Conservation (phyloP, 805 yeast genomes). For the Cyberlindnera subsufficiens region DNA sequence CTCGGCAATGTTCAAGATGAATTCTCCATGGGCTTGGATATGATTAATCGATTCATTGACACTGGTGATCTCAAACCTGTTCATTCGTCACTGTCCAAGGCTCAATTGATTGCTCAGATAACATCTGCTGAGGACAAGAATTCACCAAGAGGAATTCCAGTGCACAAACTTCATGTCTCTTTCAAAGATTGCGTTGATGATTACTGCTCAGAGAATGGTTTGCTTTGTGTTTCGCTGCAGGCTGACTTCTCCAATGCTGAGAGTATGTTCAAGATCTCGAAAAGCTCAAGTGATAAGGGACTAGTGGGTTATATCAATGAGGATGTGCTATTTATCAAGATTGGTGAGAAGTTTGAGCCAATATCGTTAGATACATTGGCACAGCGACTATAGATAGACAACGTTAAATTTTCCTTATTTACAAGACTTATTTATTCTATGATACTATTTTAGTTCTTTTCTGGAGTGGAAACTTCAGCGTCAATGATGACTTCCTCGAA, state of each 20-base stretch:
- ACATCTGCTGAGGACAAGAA: not conserved
- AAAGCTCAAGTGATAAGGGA: constrained; percentile 28
- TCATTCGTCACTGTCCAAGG: constrained; percentile 3
- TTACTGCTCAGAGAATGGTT: constrained; percentile 46
- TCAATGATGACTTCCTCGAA: constrained; percentile 1
- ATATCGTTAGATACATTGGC: constrained; percentile 25
- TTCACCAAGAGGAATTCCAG: constrained; percentile 34
- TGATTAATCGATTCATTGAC: constrained; percentile 27
- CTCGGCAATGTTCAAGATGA: constrained; percentile 16
- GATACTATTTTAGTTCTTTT: not conserved
- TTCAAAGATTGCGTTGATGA: constrained; percentile 64
- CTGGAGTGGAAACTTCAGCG: not conserved
- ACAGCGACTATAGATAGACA: not conserved
- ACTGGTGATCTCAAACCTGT: constrained; percentile 5
- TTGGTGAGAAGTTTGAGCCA: constrained; percentile 35
- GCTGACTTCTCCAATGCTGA: constrained; percentile 31
- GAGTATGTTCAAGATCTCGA: constrained; percentile 37
- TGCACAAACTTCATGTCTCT: constrained; percentile 37
- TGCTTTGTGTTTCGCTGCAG: constrained; percentile 22
- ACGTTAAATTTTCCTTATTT: not conserved
- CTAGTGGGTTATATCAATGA: constrained; percentile 47
- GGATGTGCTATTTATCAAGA: constrained; percentile 56
- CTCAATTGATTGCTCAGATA: not conserved
- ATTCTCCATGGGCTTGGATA: constrained; percentile 22
- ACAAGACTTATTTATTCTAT: not conserved